Evolutionary conservation across 257 asterid species (phyloP).

Genomic region (Solanum paucissectum): DNA sequence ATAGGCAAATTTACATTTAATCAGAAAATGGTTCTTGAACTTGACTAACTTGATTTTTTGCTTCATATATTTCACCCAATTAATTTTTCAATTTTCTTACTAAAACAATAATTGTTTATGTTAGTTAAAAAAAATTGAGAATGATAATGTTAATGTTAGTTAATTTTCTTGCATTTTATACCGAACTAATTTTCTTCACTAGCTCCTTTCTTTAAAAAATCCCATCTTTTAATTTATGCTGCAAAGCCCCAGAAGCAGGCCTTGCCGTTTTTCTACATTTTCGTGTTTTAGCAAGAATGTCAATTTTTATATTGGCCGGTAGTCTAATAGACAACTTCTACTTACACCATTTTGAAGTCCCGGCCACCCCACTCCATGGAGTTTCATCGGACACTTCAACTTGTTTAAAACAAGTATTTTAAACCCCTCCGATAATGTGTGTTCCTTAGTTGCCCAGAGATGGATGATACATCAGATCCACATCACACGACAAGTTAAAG

Average conservation of each 20-base stretch:
- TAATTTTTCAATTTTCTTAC: neutral
- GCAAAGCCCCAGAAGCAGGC: neutral
- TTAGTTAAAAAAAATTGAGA: neutral
- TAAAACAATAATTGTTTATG: neutral
- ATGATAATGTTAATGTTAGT: neutral
- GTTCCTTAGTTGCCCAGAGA: neutral
- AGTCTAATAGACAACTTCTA: neutral
- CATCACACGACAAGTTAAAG: neutral
- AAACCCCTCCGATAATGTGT: neutral
- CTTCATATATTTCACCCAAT: neutral
- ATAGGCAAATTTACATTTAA: neutral
- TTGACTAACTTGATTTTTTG: neutral
- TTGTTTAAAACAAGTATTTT: neutral
- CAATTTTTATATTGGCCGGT: neutral
- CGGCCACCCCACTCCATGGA: neutral
- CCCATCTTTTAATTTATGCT: neutral
- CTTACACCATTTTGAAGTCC: neutral
- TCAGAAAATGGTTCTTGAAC: neutral
- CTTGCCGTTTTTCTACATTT: neutral
- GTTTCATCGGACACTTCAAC: neutral
- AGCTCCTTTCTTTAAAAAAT: neutral
- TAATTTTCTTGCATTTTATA: neutral
- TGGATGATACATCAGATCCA: neutral
- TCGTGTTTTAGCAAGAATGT: neutral
- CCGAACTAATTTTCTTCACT: neutral